These are phyloP conservation scores for Chytriomyces hyalinus DNA, from an alignment of 192 early-diverging fungal genomes.

Conservation along the genomic window DNA sequence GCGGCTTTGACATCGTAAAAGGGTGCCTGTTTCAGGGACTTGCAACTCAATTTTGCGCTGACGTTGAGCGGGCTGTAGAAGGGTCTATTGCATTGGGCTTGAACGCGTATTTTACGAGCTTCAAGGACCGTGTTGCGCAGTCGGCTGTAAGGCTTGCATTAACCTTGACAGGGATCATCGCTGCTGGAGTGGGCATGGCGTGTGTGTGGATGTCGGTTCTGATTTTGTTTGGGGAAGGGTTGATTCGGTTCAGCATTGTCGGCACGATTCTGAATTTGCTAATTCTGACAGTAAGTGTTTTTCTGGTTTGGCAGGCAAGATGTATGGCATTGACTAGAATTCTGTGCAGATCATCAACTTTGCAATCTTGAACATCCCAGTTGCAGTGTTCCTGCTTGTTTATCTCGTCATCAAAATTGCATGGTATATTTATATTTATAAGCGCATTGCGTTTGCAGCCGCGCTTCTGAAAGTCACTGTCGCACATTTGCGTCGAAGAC, in stretches of 20 bases:
- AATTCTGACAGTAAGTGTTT: constrained; percentile 18
- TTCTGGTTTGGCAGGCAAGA: neutral
- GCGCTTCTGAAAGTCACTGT: constrained; percentile 9
- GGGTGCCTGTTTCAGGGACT: constrained; percentile 30
- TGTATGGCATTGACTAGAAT: neutral
- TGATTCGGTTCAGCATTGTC: constrained; percentile 28
- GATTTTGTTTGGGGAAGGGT: constrained; percentile 30
- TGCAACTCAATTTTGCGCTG: constrained; percentile 24
- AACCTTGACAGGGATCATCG: constrained; percentile 25
- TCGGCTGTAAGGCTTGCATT: constrained; percentile 1
- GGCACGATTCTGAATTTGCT: constrained; percentile 11
- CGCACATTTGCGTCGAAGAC: constrained; percentile 9
- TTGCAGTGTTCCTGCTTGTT: constrained; percentile 14
- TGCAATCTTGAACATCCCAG: constrained; percentile 29
- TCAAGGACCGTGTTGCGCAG: constrained; percentile 23
- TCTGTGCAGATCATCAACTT: constrained; percentile 29
- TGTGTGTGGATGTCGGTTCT: constrained; percentile 29
- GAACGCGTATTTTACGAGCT: constrained; percentile 16
- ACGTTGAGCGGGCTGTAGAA: constrained; percentile 11
- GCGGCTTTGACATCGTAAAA: constrained; percentile 10
- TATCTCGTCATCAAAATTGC: constrained; percentile 15
- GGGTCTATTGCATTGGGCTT: constrained; percentile 17
- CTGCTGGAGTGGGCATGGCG: constrained; percentile 19
- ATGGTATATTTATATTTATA: constrained; percentile 20
- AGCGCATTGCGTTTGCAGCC: constrained; percentile 27